Conservation (phyloP, 345 rosid species). For the Adansonia digitata region DNA sequence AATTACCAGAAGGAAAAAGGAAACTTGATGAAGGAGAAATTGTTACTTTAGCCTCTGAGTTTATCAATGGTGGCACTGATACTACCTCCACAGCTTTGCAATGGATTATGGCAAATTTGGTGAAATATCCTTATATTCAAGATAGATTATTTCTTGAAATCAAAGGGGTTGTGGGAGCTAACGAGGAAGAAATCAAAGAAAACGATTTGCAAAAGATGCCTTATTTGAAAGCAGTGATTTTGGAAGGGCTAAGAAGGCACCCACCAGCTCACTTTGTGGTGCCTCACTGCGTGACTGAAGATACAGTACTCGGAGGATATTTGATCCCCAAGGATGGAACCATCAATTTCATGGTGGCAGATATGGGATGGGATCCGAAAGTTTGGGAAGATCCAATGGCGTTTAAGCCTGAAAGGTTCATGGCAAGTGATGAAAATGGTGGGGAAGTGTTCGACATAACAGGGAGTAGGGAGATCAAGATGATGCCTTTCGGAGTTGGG, state of each 20-base stretch:
- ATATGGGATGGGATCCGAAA: constrained; percentile 16
- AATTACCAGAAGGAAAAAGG: constrained; percentile 21
- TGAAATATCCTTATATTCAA: constrained; percentile 20
- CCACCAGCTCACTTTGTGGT: constrained; percentile 22
- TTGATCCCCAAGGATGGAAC: constrained; percentile 11
- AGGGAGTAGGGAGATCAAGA: constrained; percentile 11
- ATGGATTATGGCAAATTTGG: constrained; percentile 40
- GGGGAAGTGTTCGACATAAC: constrained; percentile 7
- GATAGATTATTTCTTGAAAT: constrained; percentile 22
- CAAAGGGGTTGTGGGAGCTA: constrained; percentile 2
- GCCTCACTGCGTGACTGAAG: constrained; percentile 27
- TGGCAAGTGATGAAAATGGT: background rate
- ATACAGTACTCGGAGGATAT: constrained; percentile 8
- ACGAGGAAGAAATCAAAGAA: constrained; percentile 15
- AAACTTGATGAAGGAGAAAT: constrained; percentile 27
- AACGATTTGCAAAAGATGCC: background rate
- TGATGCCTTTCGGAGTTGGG: constrained; percentile 18
- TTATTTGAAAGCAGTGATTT: background rate
- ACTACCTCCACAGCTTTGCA: constrained; percentile 28
- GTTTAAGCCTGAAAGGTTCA: constrained; percentile 21
- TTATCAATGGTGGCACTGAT: constrained; percentile 25
- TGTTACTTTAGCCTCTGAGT: background rate
- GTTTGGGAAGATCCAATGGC: constrained; percentile 21
- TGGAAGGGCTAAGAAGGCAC: constrained; percentile 32
- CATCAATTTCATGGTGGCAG: constrained; percentile 20